phyloP scores from a whole-genome alignment of 148 eudicot genomes.

The Rhododendron ovatum region DNA sequence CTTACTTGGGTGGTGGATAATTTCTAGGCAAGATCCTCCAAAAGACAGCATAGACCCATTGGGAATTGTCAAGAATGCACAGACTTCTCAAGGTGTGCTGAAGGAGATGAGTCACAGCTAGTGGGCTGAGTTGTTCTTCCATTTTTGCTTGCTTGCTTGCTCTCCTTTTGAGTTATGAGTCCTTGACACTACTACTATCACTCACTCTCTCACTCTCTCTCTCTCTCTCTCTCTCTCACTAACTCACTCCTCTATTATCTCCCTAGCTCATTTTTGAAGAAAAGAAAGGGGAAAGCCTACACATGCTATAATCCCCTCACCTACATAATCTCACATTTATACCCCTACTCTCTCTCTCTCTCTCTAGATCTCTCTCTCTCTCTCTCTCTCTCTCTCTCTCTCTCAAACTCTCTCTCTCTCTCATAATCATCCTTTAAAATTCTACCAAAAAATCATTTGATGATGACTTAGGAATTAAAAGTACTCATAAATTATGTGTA shows the following conservation, averaged over 20 bases:
- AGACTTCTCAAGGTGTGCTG: conserved; percentile 94
- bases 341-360: conserved; percentile 4
- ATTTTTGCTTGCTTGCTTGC: conserved; percentile 16
- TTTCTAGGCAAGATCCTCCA: conserved; percentile 98
- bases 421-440: not conserved
- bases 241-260: not conserved
- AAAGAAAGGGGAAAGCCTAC: conserved; percentile 18
- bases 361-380: not conserved
- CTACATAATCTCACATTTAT: conserved; percentile 24
- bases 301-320: conserved; percentile 16
- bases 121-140: conserved; percentile 84
- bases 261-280: not conserved
- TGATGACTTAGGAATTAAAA: not conserved
- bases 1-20: conserved; percentile 93
- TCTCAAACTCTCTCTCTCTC: too few relatives aligned
- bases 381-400: conserved; percentile 16
- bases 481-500: not conserved
- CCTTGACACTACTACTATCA: not conserved
- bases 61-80: conserved; percentile 76
- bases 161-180: not conserved
- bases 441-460: not conserved
- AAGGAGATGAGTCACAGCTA: conserved; percentile 91
- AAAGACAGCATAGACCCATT: conserved; percentile 98
- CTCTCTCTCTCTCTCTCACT: too few relatives aligned
- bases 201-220: not conserved